A percentile compares a stretch with the other conserved stretches of the same genome.
These are phyloP conservation scores for Clavispora phyllophila DNA, from an alignment of 805 yeast genomes.

Conservation along the genomic window DNA sequence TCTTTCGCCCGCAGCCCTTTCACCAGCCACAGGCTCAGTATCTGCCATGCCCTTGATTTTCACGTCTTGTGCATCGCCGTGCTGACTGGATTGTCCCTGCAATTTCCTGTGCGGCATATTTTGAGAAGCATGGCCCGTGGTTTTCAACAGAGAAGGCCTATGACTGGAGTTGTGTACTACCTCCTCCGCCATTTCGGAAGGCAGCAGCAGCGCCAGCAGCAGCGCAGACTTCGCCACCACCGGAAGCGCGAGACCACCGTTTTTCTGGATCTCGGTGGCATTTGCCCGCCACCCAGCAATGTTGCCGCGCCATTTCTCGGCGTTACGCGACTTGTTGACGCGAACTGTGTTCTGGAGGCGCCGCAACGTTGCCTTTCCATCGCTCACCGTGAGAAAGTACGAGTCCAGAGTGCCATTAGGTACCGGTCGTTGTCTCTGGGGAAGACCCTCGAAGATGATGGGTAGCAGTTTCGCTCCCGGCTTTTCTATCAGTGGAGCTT, in stretches of 20 bases:
- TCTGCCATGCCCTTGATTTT: background rate
- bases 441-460: slow-evolving; percentile 36
- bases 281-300: slow-evolving; percentile 18
- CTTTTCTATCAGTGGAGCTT: slow-evolving; percentile 23
- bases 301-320: slow-evolving; percentile 21
- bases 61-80: background rate
- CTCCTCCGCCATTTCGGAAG: too few species aligned
- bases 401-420: slow-evolving; percentile 19
- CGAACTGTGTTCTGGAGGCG: slow-evolving; percentile 29
- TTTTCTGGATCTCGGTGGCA: slow-evolving; percentile 2
- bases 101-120: background rate
- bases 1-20: too few species aligned
- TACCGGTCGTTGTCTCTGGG: slow-evolving; percentile 22
- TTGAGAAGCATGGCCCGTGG: too few species aligned
- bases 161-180: too few species aligned
- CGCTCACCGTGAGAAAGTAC: slow-evolving; percentile 21
- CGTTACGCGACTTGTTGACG: slow-evolving; percentile 35
- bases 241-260: background rate
- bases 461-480: slow-evolving; percentile 10
- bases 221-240: background rate
- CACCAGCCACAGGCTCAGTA: too few species aligned
- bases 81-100: background rate
- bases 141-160: too few species aligned
- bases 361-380: slow-evolving; percentile 13
- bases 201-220: background rate